Evolutionary conservation across 306 rosid species (phyloP).

Genomic region (Cajanus cajan): DNA sequence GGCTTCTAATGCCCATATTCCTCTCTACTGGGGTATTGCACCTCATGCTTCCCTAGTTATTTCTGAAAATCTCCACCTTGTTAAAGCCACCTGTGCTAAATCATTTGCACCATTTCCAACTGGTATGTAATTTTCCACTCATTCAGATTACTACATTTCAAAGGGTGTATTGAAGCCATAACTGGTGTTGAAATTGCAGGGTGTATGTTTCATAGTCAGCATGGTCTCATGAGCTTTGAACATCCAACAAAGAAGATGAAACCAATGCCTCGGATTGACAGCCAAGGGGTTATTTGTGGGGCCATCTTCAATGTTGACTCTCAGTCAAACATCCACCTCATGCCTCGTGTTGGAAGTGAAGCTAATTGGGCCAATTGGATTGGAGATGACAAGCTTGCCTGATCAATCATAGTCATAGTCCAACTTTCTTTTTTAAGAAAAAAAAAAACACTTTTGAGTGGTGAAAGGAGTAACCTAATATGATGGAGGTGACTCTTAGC

Average conservation of each 20-base stretch:
- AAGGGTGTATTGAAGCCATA: not conserved
- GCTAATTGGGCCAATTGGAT: slow-evolving; percentile 78
- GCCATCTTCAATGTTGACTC: slow-evolving; percentile 85
- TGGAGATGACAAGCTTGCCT: slow-evolving; percentile 50
- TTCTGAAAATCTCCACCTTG: slow-evolving; percentile 65
- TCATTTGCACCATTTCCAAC: slow-evolving; percentile 92
- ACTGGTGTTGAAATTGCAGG: slow-evolving; percentile 48
- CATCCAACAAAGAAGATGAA: slow-evolving; percentile 87
- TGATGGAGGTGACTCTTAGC: not conserved
- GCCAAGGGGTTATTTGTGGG: slow-evolving; percentile 95
- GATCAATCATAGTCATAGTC: slow-evolving; percentile 2
- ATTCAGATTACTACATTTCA: not conserved
- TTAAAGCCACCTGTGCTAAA: slow-evolving; percentile 85
- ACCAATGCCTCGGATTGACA: slow-evolving; percentile 93
- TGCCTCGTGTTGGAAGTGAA: slow-evolving; percentile 99
- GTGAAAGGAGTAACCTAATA: not conserved
- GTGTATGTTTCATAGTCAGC: slow-evolving; percentile 85
- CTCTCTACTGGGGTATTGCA: slow-evolving; percentile 80
- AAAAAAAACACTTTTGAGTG: not conserved
- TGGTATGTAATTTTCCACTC: slow-evolving; percentile 45
- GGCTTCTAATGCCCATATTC: slow-evolving; percentile 70
- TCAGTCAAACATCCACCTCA: slow-evolving; percentile 55
- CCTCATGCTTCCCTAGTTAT: slow-evolving; percentile 79
- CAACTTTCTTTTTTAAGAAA: not conserved
- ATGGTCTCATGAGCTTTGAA: slow-evolving; percentile 79